Percentiles rank a stretch among this genome's conserved stretches.
Evolutionary conservation across 2,329 filamentous ascomycete species (phyloP).

Genomic region (Colletotrichum gloeosporioides): DNA sequence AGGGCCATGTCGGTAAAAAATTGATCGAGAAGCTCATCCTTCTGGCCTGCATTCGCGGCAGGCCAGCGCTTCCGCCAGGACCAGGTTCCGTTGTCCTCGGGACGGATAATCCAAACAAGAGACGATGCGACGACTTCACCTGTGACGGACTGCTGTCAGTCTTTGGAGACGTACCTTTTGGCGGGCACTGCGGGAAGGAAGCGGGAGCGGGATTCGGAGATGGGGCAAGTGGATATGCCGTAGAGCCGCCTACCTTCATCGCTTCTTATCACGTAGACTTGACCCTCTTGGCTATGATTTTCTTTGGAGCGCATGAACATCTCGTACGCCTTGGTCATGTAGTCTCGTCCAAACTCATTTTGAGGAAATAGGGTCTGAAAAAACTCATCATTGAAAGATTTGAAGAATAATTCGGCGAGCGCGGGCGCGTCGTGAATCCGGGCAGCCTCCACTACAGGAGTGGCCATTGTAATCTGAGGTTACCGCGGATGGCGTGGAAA

Average conservation of each 20-base stretch:
- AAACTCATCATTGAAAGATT: constrained; percentile 16
- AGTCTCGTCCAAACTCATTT: constrained; percentile 13
- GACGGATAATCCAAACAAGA: constrained; percentile 14
- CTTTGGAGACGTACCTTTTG: background rate
- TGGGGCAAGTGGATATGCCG: background rate
- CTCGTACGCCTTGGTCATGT: background rate
- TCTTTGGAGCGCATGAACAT: constrained; percentile 9
- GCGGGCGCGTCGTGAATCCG: constrained; percentile 1
- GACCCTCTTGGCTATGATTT: background rate
- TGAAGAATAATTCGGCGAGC: constrained; percentile 16
- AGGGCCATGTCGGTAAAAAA: constrained; percentile 22
- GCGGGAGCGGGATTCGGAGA: background rate
- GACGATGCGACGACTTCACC: background rate
- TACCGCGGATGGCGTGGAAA: background rate
- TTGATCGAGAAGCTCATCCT: constrained; percentile 9
- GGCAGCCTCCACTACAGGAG: constrained; percentile 4
- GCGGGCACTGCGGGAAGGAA: background rate
- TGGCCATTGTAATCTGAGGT: background rate
- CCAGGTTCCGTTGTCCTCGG: constrained; percentile 12
- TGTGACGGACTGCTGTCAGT: background rate
- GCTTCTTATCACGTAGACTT: constrained; percentile 11
- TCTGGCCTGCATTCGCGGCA: constrained; percentile 7
- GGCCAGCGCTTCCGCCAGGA: constrained; percentile 19
- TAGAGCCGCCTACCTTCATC: background rate
- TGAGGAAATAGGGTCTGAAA: constrained; percentile 15